These are phyloP conservation scores for Orbilia javanica DNA, from an alignment of 2,329 filamentous ascomycete species.

Conservation along the genomic window DNA sequence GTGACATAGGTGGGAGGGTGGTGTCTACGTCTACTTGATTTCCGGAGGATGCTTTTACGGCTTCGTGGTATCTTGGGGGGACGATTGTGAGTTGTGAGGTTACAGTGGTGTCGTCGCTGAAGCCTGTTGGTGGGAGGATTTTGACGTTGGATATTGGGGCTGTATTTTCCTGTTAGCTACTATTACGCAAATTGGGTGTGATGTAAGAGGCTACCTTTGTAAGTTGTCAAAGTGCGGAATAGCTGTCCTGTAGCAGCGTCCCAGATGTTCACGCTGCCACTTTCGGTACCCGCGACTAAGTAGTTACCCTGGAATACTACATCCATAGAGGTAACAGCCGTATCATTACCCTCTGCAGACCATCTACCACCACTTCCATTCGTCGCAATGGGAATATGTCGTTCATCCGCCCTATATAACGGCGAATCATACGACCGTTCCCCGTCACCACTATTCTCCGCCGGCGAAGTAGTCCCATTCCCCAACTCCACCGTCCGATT, in stretches of 20 bases:
- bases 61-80: slow-evolving; percentile 61
- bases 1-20: slow-evolving; percentile 37
- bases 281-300: slow-evolving; percentile 60
- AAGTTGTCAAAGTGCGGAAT: slow-evolving; percentile 59
- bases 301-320: slow-evolving; percentile 61
- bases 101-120: slow-evolving; percentile 22
- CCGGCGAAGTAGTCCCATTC: slow-evolving; percentile 46
- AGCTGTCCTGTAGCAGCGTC: slow-evolving; percentile 62
- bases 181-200: not conserved
- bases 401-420: slow-evolving; percentile 42
- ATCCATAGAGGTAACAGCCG: slow-evolving; percentile 59
- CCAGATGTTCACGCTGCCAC: slow-evolving; percentile 61
- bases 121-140: slow-evolving; percentile 60
- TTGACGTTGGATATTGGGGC: slow-evolving; percentile 59
- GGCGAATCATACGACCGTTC: slow-evolving; percentile 56
- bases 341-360: slow-evolving; percentile 59
- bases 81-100: slow-evolving; percentile 54
- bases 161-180: not conserved
- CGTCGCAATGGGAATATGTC: slow-evolving; percentile 42
- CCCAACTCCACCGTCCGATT: slow-evolving; percentile 43
- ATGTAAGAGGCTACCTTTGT: slow-evolving; percentile 59
- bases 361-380: slow-evolving; percentile 48
- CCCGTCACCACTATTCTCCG: slow-evolving; percentile 18
- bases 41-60: slow-evolving; percentile 58
- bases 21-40: slow-evolving; percentile 54